Evolutionary conservation across 202 grass and related monocot genomes (phyloP), one percentile per base, ranked within the genome.

Genomic region (Panicum hallii): DNA sequence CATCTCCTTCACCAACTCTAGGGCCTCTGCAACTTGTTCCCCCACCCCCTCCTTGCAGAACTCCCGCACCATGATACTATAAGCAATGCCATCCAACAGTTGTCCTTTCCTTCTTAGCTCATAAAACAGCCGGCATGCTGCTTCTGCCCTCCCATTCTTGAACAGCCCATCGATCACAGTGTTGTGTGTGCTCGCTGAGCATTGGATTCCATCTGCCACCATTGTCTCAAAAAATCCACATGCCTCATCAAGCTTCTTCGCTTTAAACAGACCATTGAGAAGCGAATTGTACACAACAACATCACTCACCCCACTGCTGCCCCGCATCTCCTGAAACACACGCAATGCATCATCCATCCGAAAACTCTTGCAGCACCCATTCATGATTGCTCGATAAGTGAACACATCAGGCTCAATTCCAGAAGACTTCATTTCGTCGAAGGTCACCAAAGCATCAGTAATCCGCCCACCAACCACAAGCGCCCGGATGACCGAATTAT

Each of bases 81-180:
- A 98, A 44, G 92, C 85, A 85, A 93, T 90, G 64, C 81, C 91
- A 87, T 98, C 95, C 46, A 98, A 81, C 78, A 90, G 86, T 55
- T 94, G 88, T 1, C 91, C 85, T 90, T 95, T 95, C 78, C 87
- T 94, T 84, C 92, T 98, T 62, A 98, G 57, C 65, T 95, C 89
- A 11, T 89, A 90, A 67, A 98, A 98, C 43, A 98, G 34, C 15
- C 82, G 57, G 19, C 94, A 98, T 1, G 83, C 93, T 46, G 92
- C 95, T 85, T 91, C 89, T 20, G 83, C 91, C 34, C 90, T 83
- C 9, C 89, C 82, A 3, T 98, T 98, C 84, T 90, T 93, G 77
- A 98, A 98, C 46, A 98, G 86, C 26, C 95, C 95, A 70, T 98
- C 89, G 1, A 98, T 98, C 20, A 98, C 81, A 5, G 79, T 95